These are phyloP conservation scores for Calonectria naviculata DNA, from an alignment of 2,329 filamentous ascomycete species.

Conservation along the genomic window DNA sequence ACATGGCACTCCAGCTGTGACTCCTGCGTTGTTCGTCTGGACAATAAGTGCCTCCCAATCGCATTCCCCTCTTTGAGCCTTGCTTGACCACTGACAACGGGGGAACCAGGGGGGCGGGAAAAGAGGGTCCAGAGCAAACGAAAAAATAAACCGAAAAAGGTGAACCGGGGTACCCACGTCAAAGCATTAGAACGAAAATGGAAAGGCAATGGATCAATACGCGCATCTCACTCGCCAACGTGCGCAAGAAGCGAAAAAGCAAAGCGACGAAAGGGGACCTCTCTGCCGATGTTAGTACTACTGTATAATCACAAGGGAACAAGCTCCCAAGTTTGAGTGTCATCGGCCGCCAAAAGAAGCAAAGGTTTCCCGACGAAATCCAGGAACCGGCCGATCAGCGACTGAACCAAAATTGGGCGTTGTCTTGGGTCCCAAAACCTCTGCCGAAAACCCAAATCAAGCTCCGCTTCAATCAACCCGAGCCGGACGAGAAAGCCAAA, in stretches of 20 bases:
- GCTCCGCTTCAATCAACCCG: neutral
- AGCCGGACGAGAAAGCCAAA: neutral
- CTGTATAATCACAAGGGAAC: neutral
- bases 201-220: neutral
- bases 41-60: neutral
- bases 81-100: neutral
- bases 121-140: constrained; percentile 8
- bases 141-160: constrained; percentile 16
- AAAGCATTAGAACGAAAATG: neutral
- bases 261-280: neutral
- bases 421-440: neutral
- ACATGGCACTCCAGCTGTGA: neutral
- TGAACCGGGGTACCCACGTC: neutral
- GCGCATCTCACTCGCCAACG: neutral
- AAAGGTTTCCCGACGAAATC: neutral
- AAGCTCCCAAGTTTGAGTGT: neutral
- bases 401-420: neutral
- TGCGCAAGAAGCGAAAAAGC: neutral
- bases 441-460: constrained; percentile 9
- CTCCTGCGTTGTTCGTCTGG: neutral
- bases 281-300: neutral
- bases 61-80: no score
- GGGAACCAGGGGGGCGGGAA: neutral
- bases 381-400: neutral
- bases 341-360: neutral